Percentiles rank a stretch among this genome's conserved stretches.
Evolutionary conservation across 2,329 filamentous ascomycete species (phyloP).

Genomic region (Alternaria sp.): DNA sequence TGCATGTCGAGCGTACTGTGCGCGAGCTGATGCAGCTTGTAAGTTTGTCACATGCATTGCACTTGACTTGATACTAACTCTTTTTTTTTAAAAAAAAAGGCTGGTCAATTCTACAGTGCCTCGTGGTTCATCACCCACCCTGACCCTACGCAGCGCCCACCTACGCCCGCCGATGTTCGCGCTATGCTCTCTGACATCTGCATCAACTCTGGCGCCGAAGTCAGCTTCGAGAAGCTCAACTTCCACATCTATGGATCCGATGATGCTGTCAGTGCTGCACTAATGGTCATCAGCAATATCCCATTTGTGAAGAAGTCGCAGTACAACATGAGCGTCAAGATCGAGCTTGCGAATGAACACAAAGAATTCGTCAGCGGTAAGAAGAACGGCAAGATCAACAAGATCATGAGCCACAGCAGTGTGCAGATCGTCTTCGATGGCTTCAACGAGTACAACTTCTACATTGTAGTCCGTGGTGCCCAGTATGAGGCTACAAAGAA

Average conservation of each 20-base stretch:
- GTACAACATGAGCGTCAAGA: conserved; percentile 96
- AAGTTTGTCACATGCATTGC: conserved; percentile 50
- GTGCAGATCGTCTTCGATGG: conserved; percentile 99
- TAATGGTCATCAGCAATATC: conserved; percentile 91
- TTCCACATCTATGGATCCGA: conserved; percentile 96
- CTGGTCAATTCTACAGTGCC: conserved; percentile 96
- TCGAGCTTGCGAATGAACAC: conserved; percentile 98
- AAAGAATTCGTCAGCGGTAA: conserved; percentile 99
- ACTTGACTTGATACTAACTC: conserved; percentile 29
- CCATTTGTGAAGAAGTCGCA: conserved; percentile 86
- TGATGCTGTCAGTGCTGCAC: conserved; percentile 93
- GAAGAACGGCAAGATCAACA: conserved; percentile 99
- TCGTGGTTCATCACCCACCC: conserved; percentile 92
- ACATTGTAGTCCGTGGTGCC: conserved; percentile 93
- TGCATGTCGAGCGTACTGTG: conserved; percentile 94
- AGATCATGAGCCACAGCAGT: conserved; percentile 99
- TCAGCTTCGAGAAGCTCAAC: conserved; percentile 91
- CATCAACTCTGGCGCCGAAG: conserved; percentile 92
- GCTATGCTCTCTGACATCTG: conserved; percentile 96
- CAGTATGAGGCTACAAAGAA: conserved; percentile 95
- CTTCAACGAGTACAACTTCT: conserved; percentile 99
- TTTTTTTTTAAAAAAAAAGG: conserved; percentile 58
- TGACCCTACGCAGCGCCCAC: conserved; percentile 70
- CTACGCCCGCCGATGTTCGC: conserved; percentile 73
- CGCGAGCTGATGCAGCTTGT: conserved; percentile 95